Conservation (phyloP, 208 protist species). For the Eutreptiella sp. region DNA sequence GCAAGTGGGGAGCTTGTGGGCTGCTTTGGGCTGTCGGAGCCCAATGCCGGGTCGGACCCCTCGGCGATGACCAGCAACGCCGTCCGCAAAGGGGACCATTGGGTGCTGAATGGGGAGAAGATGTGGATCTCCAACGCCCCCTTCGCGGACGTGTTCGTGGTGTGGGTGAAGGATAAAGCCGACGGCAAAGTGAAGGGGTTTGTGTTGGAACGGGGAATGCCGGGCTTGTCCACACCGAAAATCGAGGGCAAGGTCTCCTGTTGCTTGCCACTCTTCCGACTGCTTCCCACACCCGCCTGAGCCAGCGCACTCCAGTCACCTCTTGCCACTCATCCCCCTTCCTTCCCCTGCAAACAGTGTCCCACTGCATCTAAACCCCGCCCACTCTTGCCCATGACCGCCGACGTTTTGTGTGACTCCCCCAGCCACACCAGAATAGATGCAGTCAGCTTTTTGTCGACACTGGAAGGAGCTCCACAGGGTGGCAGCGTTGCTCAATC, state of each 20-base stretch:
- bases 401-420: too few relatives aligned
- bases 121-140: conserved; percentile 86
- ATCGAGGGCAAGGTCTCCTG: conserved; percentile 87
- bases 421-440: too few relatives aligned
- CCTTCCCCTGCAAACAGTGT: too few relatives aligned
- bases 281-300: too few relatives aligned
- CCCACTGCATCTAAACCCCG: too few relatives aligned
- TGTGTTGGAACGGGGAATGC: conserved; percentile 75
- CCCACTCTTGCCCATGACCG: too few relatives aligned
- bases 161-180: conserved; percentile 76
- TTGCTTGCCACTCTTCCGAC: too few relatives aligned
- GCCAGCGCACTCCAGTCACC: too few relatives aligned
- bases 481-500: too few relatives aligned
- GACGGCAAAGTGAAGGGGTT: conserved; percentile 72
- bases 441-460: too few relatives aligned
- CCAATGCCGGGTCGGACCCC: conserved; percentile 80
- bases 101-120: conserved; percentile 75
- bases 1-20: conserved; percentile 68
- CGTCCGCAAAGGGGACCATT: conserved; percentile 42
- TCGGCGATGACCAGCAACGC: conserved; percentile 70
- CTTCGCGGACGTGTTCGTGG: conserved; percentile 82
- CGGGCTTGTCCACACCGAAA: conserved; percentile 62
- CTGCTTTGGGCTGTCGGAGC: conserved; percentile 86
- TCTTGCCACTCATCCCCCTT: too few relatives aligned
- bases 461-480: too few relatives aligned